Evolutionary conservation across 257 asterid genomes (phyloP), one percentile per base, ranked within the genome.

Genomic region (Capsicum chinense): DNA sequence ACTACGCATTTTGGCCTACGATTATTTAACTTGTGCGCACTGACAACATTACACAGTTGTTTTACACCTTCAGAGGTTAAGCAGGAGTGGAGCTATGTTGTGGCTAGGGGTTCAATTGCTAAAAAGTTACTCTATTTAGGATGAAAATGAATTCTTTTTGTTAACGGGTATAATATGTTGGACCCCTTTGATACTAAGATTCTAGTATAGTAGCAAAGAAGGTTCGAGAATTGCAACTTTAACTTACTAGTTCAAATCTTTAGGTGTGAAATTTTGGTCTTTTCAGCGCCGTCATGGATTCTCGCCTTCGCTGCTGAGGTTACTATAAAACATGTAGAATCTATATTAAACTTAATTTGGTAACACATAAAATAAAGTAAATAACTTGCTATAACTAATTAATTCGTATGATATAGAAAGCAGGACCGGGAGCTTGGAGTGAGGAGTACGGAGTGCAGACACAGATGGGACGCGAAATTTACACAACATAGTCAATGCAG

Each of bases 361-460:
- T 17, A 70, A 70, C 79, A 4, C 9, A 15, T 2, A 13, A 17
- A 42, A 17, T 39, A 42, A 42, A 42, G 33, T 9, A 69, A 16
- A 16, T 69, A 5, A 70, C 7, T 35, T n/a, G 15, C 16, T 17
- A 70, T 42, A 47, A n/a, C 10, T 47, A 16, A n/a, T 47, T 44
- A n/a, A 44, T 82, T 33, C 13, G 42, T 4, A 11, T 44, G 35
- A 5, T 19, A 60, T 79, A 92, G 96, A 80, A 56, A 81, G 95
- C 98, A 1, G 98, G 98, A 0, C 98, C 99, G 0, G 97, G 99
- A 62, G 91, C 57, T 19, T 68, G 16, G 92, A 90, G 86, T 97
- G 97, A 76, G 97, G 95, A 12, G 82, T 91, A 76, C 93, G 98
- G 97, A 98, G 97, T 2, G 97, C 95, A 7, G 97, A 97, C 9